Base-by-base conservation (phyloP, 192 early-diverging fungal species). In the Podila minutissima region DNA sequence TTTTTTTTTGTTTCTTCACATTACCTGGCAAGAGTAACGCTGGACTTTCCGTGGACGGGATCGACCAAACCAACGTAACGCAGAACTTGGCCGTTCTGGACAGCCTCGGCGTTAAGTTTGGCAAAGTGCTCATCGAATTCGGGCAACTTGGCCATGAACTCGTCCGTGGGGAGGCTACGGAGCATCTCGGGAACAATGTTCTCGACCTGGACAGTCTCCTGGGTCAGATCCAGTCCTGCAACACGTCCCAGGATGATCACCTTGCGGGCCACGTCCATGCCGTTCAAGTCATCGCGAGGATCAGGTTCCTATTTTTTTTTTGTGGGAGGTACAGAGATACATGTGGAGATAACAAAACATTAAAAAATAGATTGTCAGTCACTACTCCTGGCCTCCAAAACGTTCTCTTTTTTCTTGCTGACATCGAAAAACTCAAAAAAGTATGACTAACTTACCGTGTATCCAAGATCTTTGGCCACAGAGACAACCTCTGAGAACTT, bases 201-300 rank as follows among this genome's bases (percentile, higher is more conserved):
- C 84, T 99, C 96, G 17, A 98, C 92, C 0, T 87, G 83, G 57
- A 99, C 87, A 13, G 94, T 94, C 33, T 92, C 91, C 60, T 93
- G 86, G 65, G 90, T 87, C 33, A 97, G 72, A 60, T 87, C 84
- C 61, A 95, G 71, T n/a, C 98, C 98, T 24, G 95, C 93, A 15
- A 95, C 86, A 59, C 98, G 94, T 13, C 93, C 96, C 13, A 96
- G 88, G 57, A 99, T 99, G 64, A 75, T 72, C 82, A 95, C 94
- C 86, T 99, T 99, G 65, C 97, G 94, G n/a, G 96, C 97, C 31
- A 99, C 97, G 75, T 99, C 98, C 94, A 99, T 93, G 33, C 97
- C 98, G 74, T 99, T 99, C 67, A 99, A 89, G 71, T 99, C 98
- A 75, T 99, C 98, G 53, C 98, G 88, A 31, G 98, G 98, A 82